Evolutionary conservation across 306 rosid genomes (phyloP).

Genomic region (Crotalaria pallida): DNA sequence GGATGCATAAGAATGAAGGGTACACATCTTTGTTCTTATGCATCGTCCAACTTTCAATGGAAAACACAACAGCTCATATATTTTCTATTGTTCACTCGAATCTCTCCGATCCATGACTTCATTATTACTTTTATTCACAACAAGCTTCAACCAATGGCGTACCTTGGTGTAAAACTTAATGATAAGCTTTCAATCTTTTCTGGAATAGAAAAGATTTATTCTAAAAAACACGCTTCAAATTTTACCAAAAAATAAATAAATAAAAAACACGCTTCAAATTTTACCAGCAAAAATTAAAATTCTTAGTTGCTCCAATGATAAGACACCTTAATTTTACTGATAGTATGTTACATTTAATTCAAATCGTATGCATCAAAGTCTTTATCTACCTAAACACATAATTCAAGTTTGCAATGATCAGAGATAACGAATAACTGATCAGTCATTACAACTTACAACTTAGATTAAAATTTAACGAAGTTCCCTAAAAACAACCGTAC

Average conservation of each 20-base stretch:
- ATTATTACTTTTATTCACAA: no score
- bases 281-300: not conserved
- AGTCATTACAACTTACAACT: slow-evolving; percentile 11
- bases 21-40: no score
- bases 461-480: slow-evolving; percentile 2
- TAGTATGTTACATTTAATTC: not conserved
- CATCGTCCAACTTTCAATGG: no score
- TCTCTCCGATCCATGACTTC: no score
- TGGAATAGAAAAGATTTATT: no score
- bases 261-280: not conserved
- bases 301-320: not conserved
- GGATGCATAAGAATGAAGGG: no score
- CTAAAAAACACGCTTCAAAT: not conserved
- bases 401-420: not conserved
- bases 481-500: not conserved
- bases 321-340: not conserved
- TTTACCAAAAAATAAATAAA: not conserved
- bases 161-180: no score
- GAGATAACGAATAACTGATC: not conserved
- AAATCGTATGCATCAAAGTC: not conserved
- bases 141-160: no score
- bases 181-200: no score
- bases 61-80: no score
- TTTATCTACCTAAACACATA: not conserved
- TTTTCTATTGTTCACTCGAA: no score